Evolutionary conservation across 2,329 filamentous ascomycete species (phyloP).

Genomic region (Byssoonygena ceratinophila): DNA sequence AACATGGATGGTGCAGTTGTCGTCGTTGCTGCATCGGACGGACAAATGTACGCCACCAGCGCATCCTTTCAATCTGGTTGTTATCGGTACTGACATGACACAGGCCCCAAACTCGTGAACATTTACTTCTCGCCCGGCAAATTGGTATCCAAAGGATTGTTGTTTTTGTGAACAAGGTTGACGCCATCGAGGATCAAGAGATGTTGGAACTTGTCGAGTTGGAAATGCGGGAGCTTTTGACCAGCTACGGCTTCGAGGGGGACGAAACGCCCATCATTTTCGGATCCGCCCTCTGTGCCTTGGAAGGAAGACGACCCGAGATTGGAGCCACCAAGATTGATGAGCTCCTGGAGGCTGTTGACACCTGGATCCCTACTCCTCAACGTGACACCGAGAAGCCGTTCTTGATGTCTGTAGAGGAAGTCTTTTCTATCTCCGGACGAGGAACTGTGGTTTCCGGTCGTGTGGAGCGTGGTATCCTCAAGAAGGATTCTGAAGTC

Average conservation of each 20-base stretch:
- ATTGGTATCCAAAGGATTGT: slow-evolving; percentile 97
- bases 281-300: slow-evolving; percentile 88
- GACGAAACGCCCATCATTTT: slow-evolving; percentile 96
- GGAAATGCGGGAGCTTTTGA: slow-evolving; percentile 98
- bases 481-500: slow-evolving; percentile 91
- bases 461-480: slow-evolving; percentile 85
- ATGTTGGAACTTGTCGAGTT: slow-evolving; percentile 99
- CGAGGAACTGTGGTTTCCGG: slow-evolving; percentile 95
- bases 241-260: slow-evolving; percentile 89
- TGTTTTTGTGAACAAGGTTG: slow-evolving; percentile 99
- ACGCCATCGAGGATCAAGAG: slow-evolving; percentile 92
- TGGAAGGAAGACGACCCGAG: slow-evolving; percentile 76
- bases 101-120: slow-evolving; percentile 91
- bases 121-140: slow-evolving; percentile 93
- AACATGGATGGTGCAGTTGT: slow-evolving; percentile 99
- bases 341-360: slow-evolving; percentile 78
- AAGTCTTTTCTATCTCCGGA: slow-evolving; percentile 79
- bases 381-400: slow-evolving; percentile 92
- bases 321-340: slow-evolving; percentile 84
- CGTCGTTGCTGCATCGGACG: slow-evolving; percentile 94
- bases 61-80: background rate
- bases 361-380: slow-evolving; percentile 93
- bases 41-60: slow-evolving; percentile 63
- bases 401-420: slow-evolving; percentile 97
- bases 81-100: slow-evolving; percentile 19